Percentiles rank a stretch among this genome's conserved stretches.
Conservation (phyloP, 164 flowering plant genomes). For the Nelumbo lutea region DNA sequence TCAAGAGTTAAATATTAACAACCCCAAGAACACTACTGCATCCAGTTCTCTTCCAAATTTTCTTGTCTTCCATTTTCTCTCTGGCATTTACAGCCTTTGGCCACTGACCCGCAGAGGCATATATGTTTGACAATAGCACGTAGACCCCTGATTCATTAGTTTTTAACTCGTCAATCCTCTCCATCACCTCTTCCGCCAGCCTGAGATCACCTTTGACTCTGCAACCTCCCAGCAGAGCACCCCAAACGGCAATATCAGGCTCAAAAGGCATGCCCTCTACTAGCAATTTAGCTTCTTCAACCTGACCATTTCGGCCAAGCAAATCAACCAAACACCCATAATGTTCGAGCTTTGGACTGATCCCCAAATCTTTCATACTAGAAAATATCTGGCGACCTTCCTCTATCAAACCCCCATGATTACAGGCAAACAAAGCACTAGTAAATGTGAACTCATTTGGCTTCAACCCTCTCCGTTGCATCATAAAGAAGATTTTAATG, state of each 20-base stretch:
- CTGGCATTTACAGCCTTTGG: constrained; percentile 28
- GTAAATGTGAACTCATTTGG: constrained; percentile 37
- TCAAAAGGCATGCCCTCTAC: constrained; percentile 35
- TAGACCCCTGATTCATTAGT: constrained; percentile 34
- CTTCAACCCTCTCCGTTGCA: constrained; percentile 24
- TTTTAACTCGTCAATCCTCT: constrained; percentile 21
- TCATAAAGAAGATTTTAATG: constrained; percentile 26
- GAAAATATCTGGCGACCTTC: constrained; percentile 29
- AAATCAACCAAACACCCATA: constrained; percentile 41
- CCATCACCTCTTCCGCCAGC: constrained; percentile 31
- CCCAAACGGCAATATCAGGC: constrained; percentile 42
- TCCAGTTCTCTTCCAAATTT: constrained; percentile 30
- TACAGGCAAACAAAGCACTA: constrained; percentile 35
- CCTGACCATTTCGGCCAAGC: constrained; percentile 35
- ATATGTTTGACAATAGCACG: constrained; percentile 40
- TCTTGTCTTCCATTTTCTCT: constrained; percentile 29
- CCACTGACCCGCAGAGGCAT: constrained; percentile 42
- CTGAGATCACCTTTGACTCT: constrained; percentile 27
- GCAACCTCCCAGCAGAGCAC: constrained; percentile 43
- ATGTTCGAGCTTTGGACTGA: constrained; percentile 33
- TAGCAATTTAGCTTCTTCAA: constrained; percentile 32
- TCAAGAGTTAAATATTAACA: background rate
- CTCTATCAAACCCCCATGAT: constrained; percentile 42
- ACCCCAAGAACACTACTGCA: constrained; percentile 15
- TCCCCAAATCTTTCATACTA: constrained; percentile 28